Evolutionary conservation across 371 early-diverging fungal species (phyloP).

Genomic region (Circinella minor): DNA sequence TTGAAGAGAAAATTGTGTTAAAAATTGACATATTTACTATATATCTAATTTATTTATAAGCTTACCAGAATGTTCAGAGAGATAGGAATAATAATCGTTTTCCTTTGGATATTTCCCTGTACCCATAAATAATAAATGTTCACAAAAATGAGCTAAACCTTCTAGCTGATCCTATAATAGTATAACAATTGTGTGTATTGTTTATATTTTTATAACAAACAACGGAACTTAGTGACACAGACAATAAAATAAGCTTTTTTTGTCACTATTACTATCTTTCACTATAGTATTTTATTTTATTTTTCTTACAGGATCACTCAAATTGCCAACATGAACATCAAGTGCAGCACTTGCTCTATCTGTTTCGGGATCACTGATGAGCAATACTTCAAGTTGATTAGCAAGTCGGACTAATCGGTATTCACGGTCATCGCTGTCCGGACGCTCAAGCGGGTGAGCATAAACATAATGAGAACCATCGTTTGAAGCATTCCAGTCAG

Average conservation of each 20-base stretch:
- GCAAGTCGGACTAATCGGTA: constrained; percentile 77
- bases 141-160: constrained; percentile 99
- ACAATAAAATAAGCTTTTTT: not conserved
- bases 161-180: constrained; percentile 57
- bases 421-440: constrained; percentile 72
- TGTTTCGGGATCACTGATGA: constrained; percentile 78
- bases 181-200: no score
- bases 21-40: no score
- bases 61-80: constrained; percentile 84
- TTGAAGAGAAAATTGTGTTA: not conserved
- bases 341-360: constrained; percentile 89
- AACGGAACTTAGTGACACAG: not conserved
- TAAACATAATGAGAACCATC: constrained; percentile 26
- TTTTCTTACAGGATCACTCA: constrained; percentile 64
- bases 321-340: constrained; percentile 90
- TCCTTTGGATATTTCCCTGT: constrained; percentile 88
- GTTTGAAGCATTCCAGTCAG: constrained; percentile 19
- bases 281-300: no score
- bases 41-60: not conserved
- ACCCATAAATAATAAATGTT: constrained; percentile 95
- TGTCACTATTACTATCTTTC: no score
- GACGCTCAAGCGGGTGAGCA: constrained; percentile 43
- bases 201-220: not conserved
- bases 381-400: constrained; percentile 77
- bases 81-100: constrained; percentile 89